Evolutionary conservation across 2,329 filamentous ascomycete genomes (phyloP), one percentile per base, ranked within the genome.

Genomic region (Blumeriella jaapii): DNA sequence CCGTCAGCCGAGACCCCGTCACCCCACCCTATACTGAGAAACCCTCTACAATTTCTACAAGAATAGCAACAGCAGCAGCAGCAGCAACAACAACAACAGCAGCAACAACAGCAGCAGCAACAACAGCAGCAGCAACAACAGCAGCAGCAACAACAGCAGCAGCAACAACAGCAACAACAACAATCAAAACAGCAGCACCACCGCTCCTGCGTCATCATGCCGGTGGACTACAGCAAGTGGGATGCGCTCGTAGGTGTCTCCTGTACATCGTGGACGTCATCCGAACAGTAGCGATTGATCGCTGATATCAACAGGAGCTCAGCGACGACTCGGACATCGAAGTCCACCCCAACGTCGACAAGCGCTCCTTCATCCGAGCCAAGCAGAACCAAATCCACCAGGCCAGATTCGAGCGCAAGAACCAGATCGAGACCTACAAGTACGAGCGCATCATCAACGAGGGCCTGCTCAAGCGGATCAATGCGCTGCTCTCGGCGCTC

Each of bases 311-410:
- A 17, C 41, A 83, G 78, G 82, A 98, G 75, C 78, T 98, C 56
- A 94, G 85, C 55, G 91, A 98, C 61, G 91, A 98, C 62, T 95
- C 86, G 33, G 91, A 98, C 55, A 79, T 98, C 52, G 91, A 98
- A 64, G 91, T 96, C 33, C 91, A 98, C 61, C 91, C 91, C 41
- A 98, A 98, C 58, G 91, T 98, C 58, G 91, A 98, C 65, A 98
- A 98, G 61, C 76, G 81, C 33, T 96, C 89, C 42, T 98, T 98
- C 61, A 98, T 98, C 59, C 84, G 89, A 47, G 93, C 91, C 47
- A 98, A 98, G 64, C 91, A 96, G 65, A 81, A 78, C 51, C 87
- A 98, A 63, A 98, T 98, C 52, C 91, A 98, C 60, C 77, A 87
- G 55, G 81, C 95, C 58, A 80, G 91, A 36, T 69, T 78, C 48